Evolutionary conservation across 495 filamentous ascomycete species (phyloP).

Genomic region (Trichoderma erinaceum): DNA sequence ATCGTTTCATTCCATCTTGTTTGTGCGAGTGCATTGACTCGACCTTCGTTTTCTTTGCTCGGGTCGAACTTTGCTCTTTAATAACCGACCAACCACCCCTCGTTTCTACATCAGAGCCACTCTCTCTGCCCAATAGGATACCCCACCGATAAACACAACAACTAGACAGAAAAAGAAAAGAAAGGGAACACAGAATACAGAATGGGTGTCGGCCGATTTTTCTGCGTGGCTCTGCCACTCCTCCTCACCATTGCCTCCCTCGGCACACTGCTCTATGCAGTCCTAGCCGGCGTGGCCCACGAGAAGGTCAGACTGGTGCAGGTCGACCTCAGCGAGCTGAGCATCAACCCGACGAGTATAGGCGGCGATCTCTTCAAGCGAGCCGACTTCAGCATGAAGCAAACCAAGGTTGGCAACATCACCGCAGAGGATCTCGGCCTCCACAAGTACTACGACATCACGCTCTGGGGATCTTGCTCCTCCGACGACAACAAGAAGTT

Average conservation of each 20-base stretch:
- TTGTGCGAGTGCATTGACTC: not conserved
- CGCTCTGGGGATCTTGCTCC: slow-evolving; percentile 82
- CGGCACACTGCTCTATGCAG: slow-evolving; percentile 66
- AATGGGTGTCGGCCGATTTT: slow-evolving; percentile 66
- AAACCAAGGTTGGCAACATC: slow-evolving; percentile 33
- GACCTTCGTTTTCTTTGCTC: not conserved
- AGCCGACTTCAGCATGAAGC: slow-evolving; percentile 12
- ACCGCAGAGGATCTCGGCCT: slow-evolving; percentile 53
- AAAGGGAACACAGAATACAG: slow-evolving; percentile 28
- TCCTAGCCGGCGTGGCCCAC: slow-evolving; percentile 63
- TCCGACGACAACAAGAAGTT: slow-evolving; percentile 37
- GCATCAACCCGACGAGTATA: slow-evolving; percentile 54
- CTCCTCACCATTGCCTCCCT: slow-evolving; percentile 65
- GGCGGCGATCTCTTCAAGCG: not conserved
- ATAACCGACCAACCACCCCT: not conserved
- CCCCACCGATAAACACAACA: not conserved
- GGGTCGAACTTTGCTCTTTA: not conserved
- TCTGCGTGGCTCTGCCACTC: slow-evolving; percentile 78
- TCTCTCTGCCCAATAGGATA: slow-evolving; percentile 5
- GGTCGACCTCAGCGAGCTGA: slow-evolving; percentile 49
- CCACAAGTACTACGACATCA: slow-evolving; percentile 71
- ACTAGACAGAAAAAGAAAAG: slow-evolving; percentile 1
- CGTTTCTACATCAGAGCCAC: slow-evolving; percentile 10
- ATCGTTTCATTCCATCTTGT: slow-evolving; percentile 2
- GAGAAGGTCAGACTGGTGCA: slow-evolving; percentile 68